Conservation (phyloP, 257 asterid species). For the Salvia hispanica region DNA sequence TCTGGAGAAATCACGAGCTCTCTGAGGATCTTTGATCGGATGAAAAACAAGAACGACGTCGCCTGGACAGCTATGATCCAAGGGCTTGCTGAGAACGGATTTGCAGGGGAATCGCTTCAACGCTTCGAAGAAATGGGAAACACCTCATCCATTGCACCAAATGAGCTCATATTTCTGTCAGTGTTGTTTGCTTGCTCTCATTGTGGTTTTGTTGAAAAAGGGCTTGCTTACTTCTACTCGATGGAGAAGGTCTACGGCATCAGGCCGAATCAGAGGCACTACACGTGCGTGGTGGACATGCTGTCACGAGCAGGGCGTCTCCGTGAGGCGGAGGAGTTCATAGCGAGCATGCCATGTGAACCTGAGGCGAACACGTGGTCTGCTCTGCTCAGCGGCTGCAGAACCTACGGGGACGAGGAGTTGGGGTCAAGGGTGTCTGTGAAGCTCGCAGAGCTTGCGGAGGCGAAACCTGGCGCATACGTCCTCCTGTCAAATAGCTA, state of each 20-base stretch:
- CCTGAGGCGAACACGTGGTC: constrained; percentile 73
- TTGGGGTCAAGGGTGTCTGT: constrained; percentile 46
- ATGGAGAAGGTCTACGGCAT: constrained; percentile 67
- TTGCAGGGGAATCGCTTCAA: constrained; percentile 60
- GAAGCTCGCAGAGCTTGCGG: constrained; percentile 45
- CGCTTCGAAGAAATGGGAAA: constrained; percentile 57
- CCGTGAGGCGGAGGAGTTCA: constrained; percentile 62
- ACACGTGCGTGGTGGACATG: constrained; percentile 69
- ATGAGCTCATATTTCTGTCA: constrained; percentile 59
- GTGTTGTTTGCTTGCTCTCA: constrained; percentile 83
- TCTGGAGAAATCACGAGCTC: constrained; percentile 67
- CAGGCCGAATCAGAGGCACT: constrained; percentile 59
- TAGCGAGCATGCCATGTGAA: constrained; percentile 53
- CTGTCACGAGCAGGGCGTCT: constrained; percentile 76
- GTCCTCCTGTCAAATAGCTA: constrained; percentile 67
- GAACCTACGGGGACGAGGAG: constrained; percentile 47
- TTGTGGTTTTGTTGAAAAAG: constrained; percentile 71
- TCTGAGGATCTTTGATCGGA: constrained; percentile 45
- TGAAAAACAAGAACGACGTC: constrained; percentile 54
- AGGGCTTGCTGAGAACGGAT: constrained; percentile 83
- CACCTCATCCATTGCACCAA: constrained; percentile 43
- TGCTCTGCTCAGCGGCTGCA: constrained; percentile 75
- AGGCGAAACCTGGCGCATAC: constrained; percentile 55
- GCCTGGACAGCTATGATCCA: constrained; percentile 89
- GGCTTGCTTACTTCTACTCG: constrained; percentile 58